Evolutionary conservation across 352 stramenopile genomes (phyloP), one percentile per base, ranked within the genome.

Genomic region (Globisporangium acanthophoron): DNA sequence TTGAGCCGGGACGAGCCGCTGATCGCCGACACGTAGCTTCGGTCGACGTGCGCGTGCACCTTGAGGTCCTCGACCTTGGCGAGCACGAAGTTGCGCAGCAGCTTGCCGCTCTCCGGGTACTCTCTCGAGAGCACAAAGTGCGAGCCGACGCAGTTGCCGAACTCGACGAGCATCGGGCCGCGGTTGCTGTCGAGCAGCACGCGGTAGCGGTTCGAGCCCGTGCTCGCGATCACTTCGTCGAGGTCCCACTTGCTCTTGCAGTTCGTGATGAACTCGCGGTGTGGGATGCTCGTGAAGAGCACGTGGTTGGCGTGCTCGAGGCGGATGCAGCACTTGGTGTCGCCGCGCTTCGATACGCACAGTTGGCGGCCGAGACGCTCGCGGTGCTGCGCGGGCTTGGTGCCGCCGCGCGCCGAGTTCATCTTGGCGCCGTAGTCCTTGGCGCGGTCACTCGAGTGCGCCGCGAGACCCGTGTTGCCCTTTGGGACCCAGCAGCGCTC

Each of bases 231-330:
- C 31, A 64, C 63, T 47, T 94, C 82, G 56, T 94, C 85, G 16
- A 94, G 59, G 53, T 92, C 80, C 80, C 78, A 94, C 39, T 78
- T 71, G 64, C 85, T 91, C 44, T 78, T 79, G 62, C 80, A 94
- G 43, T 81, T 88, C 20, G 83, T 62, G 7, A 94, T 54, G 20
- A 92, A 67, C 59, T 92, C 81, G 3, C 76, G 71, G 9, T 63
- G 51, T 16, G 59, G 50, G 29, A 68, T 47, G 37, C 53, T 59
- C 21, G 64, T 55, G 40, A 80, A 66, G 40, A 89, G 63, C 3
- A 67, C 70, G 44, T 90, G 77, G 40, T 64, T 73, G 11, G 64
- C 62, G 20, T 68, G 63, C 56, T 89, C 78, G 3, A 93, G 72
- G 5, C 83, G 80, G 15, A 74, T 66, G 52, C 83, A 93, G 54